phyloP scores from a whole-genome alignment of 176 grass and related monocot species.

The Aegilops speltoides region DNA sequence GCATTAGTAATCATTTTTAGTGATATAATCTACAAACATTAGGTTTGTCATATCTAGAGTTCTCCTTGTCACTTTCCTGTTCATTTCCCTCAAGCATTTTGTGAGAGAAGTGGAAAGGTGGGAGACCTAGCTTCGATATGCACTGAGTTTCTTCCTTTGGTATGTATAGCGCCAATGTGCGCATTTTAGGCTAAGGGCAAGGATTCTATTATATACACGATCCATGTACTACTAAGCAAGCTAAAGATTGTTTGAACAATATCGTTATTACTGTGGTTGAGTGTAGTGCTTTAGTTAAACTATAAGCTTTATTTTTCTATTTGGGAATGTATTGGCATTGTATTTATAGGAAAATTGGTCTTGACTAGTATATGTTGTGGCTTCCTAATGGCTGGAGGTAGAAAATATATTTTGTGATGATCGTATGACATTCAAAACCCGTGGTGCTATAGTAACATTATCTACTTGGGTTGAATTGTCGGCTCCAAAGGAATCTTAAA shows the following conservation, averaged over 20 bases:
- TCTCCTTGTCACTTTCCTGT: too few species aligned
- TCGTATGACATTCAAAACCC: too few species aligned
- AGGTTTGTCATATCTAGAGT: not conserved
- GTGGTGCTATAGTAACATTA: too few species aligned
- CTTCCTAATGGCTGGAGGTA: too few species aligned
- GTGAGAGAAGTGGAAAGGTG: not conserved
- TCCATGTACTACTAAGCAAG: not conserved
- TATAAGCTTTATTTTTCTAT: not conserved
- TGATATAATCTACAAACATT: too few species aligned
- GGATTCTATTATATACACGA: not conserved
- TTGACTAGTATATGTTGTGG: too few species aligned
- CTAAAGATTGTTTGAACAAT: not conserved
- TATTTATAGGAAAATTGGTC: not conserved
- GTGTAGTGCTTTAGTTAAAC: not conserved
- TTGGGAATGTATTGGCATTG: not conserved
- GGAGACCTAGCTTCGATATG: not conserved
- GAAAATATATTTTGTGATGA: too few species aligned
- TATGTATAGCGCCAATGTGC: not conserved
- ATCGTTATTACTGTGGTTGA: not conserved
- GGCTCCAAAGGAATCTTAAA: too few species aligned
- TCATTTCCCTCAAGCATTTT: not conserved
- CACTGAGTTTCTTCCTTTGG: not conserved
- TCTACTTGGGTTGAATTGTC: too few species aligned
- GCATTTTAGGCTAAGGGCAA: not conserved
- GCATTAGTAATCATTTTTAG: too few species aligned